Base-by-base conservation (phyloP, 1,284 basidiomycete species). In the Singerocomus inundabilis region DNA sequence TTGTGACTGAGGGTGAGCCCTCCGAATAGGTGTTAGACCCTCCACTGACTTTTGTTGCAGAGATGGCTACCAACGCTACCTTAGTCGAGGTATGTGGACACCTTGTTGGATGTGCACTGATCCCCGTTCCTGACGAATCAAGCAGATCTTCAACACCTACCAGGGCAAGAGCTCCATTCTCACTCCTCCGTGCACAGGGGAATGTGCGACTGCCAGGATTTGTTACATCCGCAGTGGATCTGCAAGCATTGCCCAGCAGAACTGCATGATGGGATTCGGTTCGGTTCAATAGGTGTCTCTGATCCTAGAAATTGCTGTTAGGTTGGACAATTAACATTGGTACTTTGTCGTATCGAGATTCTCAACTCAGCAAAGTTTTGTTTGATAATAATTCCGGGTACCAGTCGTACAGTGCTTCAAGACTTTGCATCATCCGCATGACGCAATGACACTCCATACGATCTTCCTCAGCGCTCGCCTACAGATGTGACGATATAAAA, bases 161-260 rank as follows among this genome's bases (percentile, higher is more conserved):
- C 88, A 91, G 66, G 85, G 88, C 40, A 88, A 91, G 66, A 75
- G 77, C 49, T 85, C 83, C 7, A 66, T 78, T 21, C 71, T 70
- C 39, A 78, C 77, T 26, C 64, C 72, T 9, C 51, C 77, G n/a
- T 91, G 90, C 62, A 79, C 73, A 2, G 76, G 74, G 15, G 75
- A 76, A 12, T 92, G 90, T 60, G 66, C 76, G 16, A 50, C 66
- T 3, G 88, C 88, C 8, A 88, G 80, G 68, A 82, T 91, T 38
- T 92, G 89, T 64, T 92, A 91, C 63, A 88, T 91, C 46, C 79
- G 88, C 44, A 85, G 82, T 56, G 88, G 85, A 16, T 85, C 84
- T 24, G 75, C 77, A 0, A 73, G 74, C 28, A 71, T 86, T 48
- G 80, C 79, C 10, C 69, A 66, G 52, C 69, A 82, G 59, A 82